phyloP scores from a whole-genome alignment of 345 rosid genomes.

The Garcia nutans region DNA sequence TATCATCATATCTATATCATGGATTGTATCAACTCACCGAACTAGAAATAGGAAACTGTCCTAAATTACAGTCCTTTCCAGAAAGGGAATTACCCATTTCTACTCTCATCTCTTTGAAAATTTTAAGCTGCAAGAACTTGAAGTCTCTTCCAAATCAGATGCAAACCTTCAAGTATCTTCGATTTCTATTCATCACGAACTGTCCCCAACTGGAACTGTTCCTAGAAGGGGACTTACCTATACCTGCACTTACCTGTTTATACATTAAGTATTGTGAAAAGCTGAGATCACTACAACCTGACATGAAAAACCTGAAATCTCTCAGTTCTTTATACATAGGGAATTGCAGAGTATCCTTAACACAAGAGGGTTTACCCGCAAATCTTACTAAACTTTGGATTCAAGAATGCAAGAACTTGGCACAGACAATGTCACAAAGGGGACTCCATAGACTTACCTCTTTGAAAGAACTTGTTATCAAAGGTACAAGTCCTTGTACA shows the following conservation, averaged over 20 bases:
- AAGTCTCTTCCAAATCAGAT: not conserved
- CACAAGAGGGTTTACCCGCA: constrained; percentile 29
- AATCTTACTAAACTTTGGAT: constrained; percentile 13
- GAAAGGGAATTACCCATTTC: not conserved
- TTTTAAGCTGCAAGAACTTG: not conserved
- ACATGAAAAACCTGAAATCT: not conserved
- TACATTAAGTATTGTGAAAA: not conserved
- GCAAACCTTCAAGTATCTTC: not conserved
- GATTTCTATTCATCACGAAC: too few species aligned
- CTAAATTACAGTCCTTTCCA: not conserved
- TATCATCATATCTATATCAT: not conserved
- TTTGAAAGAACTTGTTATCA: not conserved
- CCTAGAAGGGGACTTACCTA: not conserved
- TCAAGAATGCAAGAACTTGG: constrained; percentile 9
- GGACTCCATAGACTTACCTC: not conserved
- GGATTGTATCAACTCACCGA: constrained; percentile 15
- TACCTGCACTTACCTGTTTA: not conserved
- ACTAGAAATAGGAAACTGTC: not conserved
- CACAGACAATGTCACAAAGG: constrained; percentile 18
- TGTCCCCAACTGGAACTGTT: not conserved
- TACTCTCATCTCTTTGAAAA: not conserved
- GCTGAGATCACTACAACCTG: not conserved
- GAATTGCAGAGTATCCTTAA: not conserved
- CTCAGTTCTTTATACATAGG: not conserved
- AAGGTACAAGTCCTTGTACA: not conserved